phyloP scores from a whole-genome alignment of 1,284 basidiomycete species.

The Psilocybe mexicana region DNA sequence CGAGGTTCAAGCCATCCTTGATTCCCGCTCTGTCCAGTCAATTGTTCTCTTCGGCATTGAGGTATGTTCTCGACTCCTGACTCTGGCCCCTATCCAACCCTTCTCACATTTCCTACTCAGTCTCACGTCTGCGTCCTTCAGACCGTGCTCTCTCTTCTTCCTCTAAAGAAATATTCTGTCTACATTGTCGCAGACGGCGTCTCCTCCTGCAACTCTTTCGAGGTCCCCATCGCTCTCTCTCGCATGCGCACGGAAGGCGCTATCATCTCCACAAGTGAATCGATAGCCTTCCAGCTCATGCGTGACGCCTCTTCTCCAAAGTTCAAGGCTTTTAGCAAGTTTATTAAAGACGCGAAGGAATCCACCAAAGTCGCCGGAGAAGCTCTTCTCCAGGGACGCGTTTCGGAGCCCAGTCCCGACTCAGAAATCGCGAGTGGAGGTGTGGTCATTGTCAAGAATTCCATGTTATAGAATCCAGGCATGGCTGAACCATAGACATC shows the following conservation, averaged over 20 bases:
- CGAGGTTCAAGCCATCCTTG: conserved; percentile 58
- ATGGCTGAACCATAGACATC: too few relatives aligned
- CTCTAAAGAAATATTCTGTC: conserved; percentile 40
- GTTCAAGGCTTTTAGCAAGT: conserved; percentile 74
- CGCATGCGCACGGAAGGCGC: conserved; percentile 77
- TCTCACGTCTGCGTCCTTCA: conserved; percentile 90
- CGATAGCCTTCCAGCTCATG: conserved; percentile 77
- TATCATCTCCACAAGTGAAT: conserved; percentile 81
- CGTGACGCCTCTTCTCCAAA: conserved; percentile 64
- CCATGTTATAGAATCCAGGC: conserved; percentile 15
- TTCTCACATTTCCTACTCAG: conserved; percentile 37
- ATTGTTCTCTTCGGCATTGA: conserved; percentile 88
- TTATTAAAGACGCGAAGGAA: conserved; percentile 80
- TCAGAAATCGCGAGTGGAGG: conserved; percentile 22
- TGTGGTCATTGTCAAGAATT: conserved; percentile 22
- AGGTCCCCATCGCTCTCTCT: conserved; percentile 62
- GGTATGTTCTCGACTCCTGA: conserved; percentile 39
- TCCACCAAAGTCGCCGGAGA: conserved; percentile 50
- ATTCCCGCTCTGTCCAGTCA: conserved; percentile 50
- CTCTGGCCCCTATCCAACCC: conserved; percentile 4
- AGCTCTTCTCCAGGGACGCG: conserved; percentile 27
- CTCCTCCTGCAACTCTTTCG: conserved; percentile 77
- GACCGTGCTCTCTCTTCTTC: conserved; percentile 70
- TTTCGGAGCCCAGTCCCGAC: not conserved
- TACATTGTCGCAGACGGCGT: conserved; percentile 84